Conservation (phyloP, 2,329 filamentous ascomycete species). For the Botrytis galanthina region DNA sequence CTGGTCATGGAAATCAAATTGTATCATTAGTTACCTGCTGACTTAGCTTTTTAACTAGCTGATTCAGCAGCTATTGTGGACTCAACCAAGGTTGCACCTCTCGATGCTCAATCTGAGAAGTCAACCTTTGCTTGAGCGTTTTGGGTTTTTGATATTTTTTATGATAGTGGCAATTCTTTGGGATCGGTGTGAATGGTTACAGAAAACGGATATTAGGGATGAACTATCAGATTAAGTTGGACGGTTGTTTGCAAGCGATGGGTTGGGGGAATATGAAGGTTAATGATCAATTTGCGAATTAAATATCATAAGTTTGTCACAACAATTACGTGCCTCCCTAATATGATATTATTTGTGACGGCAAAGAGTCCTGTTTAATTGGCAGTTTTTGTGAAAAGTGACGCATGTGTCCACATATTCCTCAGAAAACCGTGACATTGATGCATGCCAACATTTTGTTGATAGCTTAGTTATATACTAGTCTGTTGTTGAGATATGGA, state of each 20-base stretch:
- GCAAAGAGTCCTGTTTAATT: background rate
- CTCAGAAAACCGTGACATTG: background rate
- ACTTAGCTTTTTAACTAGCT: slow-evolving; percentile 29
- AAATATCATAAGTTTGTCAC: background rate
- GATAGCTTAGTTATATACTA: background rate
- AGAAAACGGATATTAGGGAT: slow-evolving; percentile 18
- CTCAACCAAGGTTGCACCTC: slow-evolving; percentile 34
- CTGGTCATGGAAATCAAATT: slow-evolving; percentile 15
- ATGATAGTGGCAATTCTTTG: background rate
- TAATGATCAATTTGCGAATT: slow-evolving; percentile 4
- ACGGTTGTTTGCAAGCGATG: slow-evolving; percentile 10
- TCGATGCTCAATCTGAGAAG: slow-evolving; percentile 33
- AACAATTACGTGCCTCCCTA: background rate
- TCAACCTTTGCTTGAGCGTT: slow-evolving; percentile 27
- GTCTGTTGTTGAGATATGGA: background rate
- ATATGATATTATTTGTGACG: background rate
- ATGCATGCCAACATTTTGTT: background rate
- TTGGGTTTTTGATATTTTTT: slow-evolving; percentile 12
- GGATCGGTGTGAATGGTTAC: slow-evolving; percentile 6
- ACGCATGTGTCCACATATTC: background rate
- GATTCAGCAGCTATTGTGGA: slow-evolving; percentile 30
- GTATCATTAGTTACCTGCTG: slow-evolving; percentile 30
- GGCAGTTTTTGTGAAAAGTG: background rate
- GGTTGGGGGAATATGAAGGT: background rate
- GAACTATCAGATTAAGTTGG: slow-evolving; percentile 9